Conservation (phyloP, 2,329 filamentous ascomycete genomes). For the Thielaviopsis musarum region DNA sequence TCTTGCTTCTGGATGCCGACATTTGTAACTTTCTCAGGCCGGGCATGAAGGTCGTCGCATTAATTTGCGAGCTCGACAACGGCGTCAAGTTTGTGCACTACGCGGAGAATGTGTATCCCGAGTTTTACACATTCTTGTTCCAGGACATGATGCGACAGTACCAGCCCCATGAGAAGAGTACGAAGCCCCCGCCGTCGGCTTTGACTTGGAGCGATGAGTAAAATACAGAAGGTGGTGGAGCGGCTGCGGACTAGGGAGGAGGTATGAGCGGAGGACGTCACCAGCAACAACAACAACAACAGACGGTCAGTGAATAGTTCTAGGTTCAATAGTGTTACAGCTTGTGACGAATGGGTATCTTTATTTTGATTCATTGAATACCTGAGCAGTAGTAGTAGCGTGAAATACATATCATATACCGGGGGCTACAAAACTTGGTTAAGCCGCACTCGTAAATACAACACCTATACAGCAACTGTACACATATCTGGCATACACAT, state of each 20-base stretch:
- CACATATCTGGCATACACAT: too few species aligned
- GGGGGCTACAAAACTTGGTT: too few species aligned
- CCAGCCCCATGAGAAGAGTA: conserved; percentile 35
- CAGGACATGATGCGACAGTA: conserved; percentile 54
- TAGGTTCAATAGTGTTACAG: not conserved
- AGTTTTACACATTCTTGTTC: conserved; percentile 46
- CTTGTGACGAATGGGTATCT: not conserved
- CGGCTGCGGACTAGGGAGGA: not conserved
- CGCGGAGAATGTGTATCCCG: conserved; percentile 36
- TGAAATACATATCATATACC: not conserved
- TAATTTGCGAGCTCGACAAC: conserved; percentile 40
- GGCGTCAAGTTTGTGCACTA: conserved; percentile 49
- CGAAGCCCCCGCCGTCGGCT: conserved; percentile 30
- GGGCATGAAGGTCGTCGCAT: conserved; percentile 46
- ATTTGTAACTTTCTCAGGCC: conserved; percentile 34
- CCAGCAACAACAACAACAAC: not conserved
- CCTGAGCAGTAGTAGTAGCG: not conserved
- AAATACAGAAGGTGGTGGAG: not conserved
- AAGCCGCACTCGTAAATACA: too few species aligned
- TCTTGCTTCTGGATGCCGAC: conserved; percentile 52
- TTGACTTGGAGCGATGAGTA: conserved; percentile 2
- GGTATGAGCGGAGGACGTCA: not conserved
- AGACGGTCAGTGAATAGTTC: not conserved
- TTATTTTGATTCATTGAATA: not conserved
- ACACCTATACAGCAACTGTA: too few species aligned